A percentile compares a stretch with the other conserved stretches of the same genome.
Evolutionary conservation across 2,329 filamentous ascomycete species (phyloP).

Genomic region (Curvularia sp.): DNA sequence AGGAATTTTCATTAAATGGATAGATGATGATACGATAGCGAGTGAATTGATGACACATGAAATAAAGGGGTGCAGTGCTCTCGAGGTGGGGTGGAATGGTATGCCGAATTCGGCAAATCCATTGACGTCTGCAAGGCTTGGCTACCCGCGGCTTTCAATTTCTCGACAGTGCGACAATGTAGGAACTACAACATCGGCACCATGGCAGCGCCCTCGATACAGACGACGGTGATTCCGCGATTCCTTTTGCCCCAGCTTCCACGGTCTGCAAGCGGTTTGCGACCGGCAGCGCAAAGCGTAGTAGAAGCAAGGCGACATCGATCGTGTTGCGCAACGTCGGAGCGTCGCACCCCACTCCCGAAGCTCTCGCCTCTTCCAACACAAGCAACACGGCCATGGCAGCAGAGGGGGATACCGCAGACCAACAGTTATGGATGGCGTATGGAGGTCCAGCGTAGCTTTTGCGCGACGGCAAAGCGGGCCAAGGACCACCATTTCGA

Average conservation of each 20-base stretch:
- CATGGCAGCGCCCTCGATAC: constrained; percentile 37
- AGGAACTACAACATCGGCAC: constrained; percentile 27
- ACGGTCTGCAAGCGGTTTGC: constrained; percentile 41
- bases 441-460: constrained; percentile 50
- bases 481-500: constrained; percentile 93
- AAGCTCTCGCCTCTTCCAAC: constrained; percentile 17
- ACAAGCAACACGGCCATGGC: constrained; percentile 15
- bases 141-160: constrained; percentile 19
- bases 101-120: constrained; percentile 31
- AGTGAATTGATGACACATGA: background rate
- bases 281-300: constrained; percentile 26
- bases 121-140: constrained; percentile 27
- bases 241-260: constrained; percentile 50
- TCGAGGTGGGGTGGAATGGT: constrained; percentile 21
- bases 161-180: constrained; percentile 14
- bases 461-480: constrained; percentile 71
- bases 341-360: constrained; percentile 20
- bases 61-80: background rate
- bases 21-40: constrained; percentile 7
- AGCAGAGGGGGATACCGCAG: constrained; percentile 11
- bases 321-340: constrained; percentile 20
- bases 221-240: constrained; percentile 46
- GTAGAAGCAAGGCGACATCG: constrained; percentile 28
- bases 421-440: constrained; percentile 12
- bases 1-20: background rate